Conservation (phyloP, 2,329 filamentous ascomycete species). For the Venturia effusa region DNA sequence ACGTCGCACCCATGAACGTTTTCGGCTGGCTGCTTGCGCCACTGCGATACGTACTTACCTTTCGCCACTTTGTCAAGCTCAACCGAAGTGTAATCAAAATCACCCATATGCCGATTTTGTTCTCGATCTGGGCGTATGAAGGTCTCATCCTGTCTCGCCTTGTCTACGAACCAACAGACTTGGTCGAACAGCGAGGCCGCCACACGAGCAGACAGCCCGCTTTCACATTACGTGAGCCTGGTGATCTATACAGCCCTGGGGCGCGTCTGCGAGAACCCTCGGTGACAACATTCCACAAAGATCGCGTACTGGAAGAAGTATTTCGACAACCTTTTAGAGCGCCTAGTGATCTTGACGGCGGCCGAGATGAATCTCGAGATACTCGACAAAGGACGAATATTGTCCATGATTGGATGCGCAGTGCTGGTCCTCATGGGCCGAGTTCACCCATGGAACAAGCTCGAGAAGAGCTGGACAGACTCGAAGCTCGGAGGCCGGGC, state of each 20-base stretch:
- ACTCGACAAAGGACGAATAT: slow-evolving; percentile 60
- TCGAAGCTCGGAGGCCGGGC: slow-evolving; percentile 44
- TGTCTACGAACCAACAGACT: slow-evolving; percentile 72
- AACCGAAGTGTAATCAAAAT: slow-evolving; percentile 88
- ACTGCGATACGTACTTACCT: slow-evolving; percentile 66
- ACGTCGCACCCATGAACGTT: slow-evolving; percentile 83
- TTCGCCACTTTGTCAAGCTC: slow-evolving; percentile 69
- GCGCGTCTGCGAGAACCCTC: slow-evolving; percentile 70
- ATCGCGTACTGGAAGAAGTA: slow-evolving; percentile 81
- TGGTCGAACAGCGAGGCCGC: slow-evolving; percentile 61
- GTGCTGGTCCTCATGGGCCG: slow-evolving; percentile 43
- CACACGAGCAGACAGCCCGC: slow-evolving; percentile 42
- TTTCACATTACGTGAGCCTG: slow-evolving; percentile 26
- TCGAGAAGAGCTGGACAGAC: slow-evolving; percentile 44
- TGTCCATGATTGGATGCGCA: slow-evolving; percentile 84
- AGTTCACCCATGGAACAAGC: slow-evolving; percentile 51
- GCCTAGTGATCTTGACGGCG: slow-evolving; percentile 28
- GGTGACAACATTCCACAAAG: slow-evolving; percentile 78
- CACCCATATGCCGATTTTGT: slow-evolving; percentile 80
- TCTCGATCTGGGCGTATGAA: slow-evolving; percentile 81
- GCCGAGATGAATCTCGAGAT: slow-evolving; percentile 46
- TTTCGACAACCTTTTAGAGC: slow-evolving; percentile 61
- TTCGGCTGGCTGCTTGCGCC: slow-evolving; percentile 84
- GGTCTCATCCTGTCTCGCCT: slow-evolving; percentile 62
- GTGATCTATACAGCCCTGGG: slow-evolving; percentile 60